A percentile compares a stretch with the other conserved stretches of the same genome.
phyloP scores from a whole-genome alignment of 2,329 filamentous ascomycete genomes.

The Didymella exigua region DNA sequence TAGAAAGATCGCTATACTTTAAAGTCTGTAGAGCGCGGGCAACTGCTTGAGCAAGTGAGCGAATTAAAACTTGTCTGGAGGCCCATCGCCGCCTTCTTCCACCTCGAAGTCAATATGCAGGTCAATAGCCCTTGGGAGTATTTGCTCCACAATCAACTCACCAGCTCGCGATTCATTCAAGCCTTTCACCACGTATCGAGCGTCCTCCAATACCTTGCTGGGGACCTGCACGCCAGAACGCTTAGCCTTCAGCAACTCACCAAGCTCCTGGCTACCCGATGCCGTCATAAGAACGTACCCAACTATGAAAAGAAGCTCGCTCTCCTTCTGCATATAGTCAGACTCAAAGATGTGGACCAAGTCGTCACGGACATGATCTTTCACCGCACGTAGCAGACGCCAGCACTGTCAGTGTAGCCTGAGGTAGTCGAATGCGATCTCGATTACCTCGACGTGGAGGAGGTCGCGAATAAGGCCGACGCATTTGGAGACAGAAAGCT shows the following conservation, averaged over 20 bases:
- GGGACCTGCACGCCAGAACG: neutral
- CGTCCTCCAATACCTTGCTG: neutral
- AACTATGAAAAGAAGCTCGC: slow-evolving; percentile 50
- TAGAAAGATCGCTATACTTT: too few species aligned
- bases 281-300: slow-evolving; percentile 50
- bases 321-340: slow-evolving; percentile 49
- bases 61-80: too few species aligned
- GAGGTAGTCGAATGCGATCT: slow-evolving; percentile 52
- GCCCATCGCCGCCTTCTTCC: slow-evolving; percentile 39
- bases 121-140: neutral
- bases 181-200: neutral
- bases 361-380: slow-evolving; percentile 36
- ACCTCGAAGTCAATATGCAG: neutral
- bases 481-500: slow-evolving; percentile 12
- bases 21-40: too few species aligned
- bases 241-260: neutral
- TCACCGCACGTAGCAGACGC: slow-evolving; percentile 45
- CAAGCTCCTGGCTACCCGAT: slow-evolving; percentile 10
- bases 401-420: slow-evolving; percentile 51
- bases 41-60: too few species aligned
- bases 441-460: slow-evolving; percentile 47
- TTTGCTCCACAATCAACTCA: neutral
- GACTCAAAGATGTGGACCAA: slow-evolving; percentile 44
- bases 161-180: neutral
- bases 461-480: slow-evolving; percentile 35